Evolutionary conservation across 1,284 basidiomycete species (phyloP), one percentile per base, ranked within the genome.

Genomic region (Puccinia horiana): DNA sequence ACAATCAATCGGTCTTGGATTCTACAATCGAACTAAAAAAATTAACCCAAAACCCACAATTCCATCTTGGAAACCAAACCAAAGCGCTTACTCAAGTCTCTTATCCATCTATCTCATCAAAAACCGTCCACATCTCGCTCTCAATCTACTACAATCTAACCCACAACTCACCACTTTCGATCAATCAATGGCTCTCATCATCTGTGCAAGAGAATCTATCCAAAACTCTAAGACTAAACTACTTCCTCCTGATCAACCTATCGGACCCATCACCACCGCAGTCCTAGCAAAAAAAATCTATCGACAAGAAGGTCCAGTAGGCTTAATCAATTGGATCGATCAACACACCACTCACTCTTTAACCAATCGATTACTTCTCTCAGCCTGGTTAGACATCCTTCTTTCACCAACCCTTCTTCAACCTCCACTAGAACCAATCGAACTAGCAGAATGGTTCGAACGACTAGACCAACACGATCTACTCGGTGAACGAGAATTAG

Each of bases 401-500:
- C 72, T 74, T 32, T 11, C n/a, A n/a, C 42, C 69, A 16, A n/a
- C 26, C n/a, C n/a, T n/a, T 8, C 8, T 5, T 11, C 5, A 56
- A 11, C 29, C 47, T 9, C 29, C 52, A n/a, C 49, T 74, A 14
- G 72, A 74, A 40, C 72, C 72, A 12, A 12, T 32, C 35, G 44
- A 74, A 52, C 35, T 74, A 14, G 52, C 49, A 2, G 26, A 20
- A 56, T 56, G 52, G 52, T 35, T 74, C 29, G 18, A 74, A 26
- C 32, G 44, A 12, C 5, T 74, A 5, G 29, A 74, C 23, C 47
- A 74, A 40, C 35, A 37, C 47, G 49, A 37, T 32, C 49, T 74
- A 37, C 72, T 74, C 35, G 72, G 72, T 26, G 72, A 74, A 26
- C 72, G 72, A 18, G 72, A 74, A n/a, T 35, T 79, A 6, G 77